A percentile compares a stretch with the other conserved stretches of the same genome.
phyloP scores from a whole-genome alignment of 1,284 basidiomycete genomes.

The Ustilago vetiveriae region DNA sequence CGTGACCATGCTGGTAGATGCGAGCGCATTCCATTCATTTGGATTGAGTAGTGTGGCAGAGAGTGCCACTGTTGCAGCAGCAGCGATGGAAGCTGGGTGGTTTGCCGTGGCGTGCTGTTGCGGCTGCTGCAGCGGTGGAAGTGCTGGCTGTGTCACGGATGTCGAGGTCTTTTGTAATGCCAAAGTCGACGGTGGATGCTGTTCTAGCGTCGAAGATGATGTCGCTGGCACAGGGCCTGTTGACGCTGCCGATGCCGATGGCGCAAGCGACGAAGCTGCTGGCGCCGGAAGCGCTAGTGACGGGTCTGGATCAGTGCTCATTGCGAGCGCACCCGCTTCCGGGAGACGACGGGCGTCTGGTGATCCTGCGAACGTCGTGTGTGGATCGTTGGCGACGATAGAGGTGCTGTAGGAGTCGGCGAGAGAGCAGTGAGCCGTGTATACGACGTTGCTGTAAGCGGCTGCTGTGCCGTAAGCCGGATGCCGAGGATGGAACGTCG shows the following conservation, averaged over 20 bases:
- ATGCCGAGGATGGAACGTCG: background rate
- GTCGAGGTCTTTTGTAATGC: slow-evolving; percentile 12
- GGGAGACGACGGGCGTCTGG: background rate
- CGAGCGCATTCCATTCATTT: slow-evolving; percentile 47
- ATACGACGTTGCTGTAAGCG: background rate
- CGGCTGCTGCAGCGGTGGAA: slow-evolving; percentile 13
- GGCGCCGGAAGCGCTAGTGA: slow-evolving; percentile 31
- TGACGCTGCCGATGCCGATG: slow-evolving; percentile 12
- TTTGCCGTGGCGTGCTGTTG: slow-evolving; percentile 39
- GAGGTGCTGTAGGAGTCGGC: background rate
- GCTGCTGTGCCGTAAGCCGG: background rate
- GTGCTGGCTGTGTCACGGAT: slow-evolving; percentile 4
- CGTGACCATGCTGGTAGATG: slow-evolving; percentile 49
- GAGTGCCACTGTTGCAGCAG: slow-evolving; percentile 39
- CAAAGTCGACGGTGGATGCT: slow-evolving; percentile 10
- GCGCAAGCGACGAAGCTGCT: slow-evolving; percentile 23
- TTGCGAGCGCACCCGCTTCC: slow-evolving; percentile 4
- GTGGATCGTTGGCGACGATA: no score
- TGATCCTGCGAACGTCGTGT: no score
- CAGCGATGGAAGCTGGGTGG: slow-evolving; percentile 46
- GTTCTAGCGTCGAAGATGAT: background rate
- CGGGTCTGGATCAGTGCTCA: slow-evolving; percentile 27
- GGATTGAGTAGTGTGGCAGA: slow-evolving; percentile 44
- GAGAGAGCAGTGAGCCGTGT: background rate
- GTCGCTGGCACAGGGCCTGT: no score